A percentile compares a stretch with the other conserved stretches of the same genome.
phyloP scores from a whole-genome alignment of 345 rosid genomes.

The Ceriops zippeliana region DNA sequence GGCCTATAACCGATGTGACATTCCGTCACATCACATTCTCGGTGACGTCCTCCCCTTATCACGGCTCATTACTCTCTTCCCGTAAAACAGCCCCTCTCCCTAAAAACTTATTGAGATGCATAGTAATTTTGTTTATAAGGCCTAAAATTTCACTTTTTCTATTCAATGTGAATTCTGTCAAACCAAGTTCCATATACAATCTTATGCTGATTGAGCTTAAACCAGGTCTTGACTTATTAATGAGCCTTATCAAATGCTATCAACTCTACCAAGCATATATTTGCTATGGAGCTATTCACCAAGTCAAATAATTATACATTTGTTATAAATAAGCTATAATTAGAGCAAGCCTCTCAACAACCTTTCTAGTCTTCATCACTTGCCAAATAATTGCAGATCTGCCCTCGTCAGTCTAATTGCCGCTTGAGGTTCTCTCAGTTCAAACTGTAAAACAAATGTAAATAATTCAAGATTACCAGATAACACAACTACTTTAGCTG shows the following conservation, averaged over 20 bases:
- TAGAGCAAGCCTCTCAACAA: conserved; percentile 12
- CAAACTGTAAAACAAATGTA: conserved; percentile 18
- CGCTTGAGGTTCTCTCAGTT: conserved; percentile 2
- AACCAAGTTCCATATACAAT: background rate
- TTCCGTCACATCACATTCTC: too few relatives aligned
- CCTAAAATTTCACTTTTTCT: too few relatives aligned
- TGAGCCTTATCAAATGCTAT: background rate
- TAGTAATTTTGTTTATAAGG: too few relatives aligned
- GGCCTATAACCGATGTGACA: too few relatives aligned
- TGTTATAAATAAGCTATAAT: conserved; percentile 5
- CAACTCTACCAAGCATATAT: background rate
- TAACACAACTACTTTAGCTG: background rate
- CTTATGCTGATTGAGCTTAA: conserved; percentile 9
- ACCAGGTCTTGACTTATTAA: background rate
- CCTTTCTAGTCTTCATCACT: conserved; percentile 11
- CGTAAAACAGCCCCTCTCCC: too few relatives aligned
- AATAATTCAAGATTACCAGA: background rate
- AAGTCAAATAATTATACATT: conserved; percentile 16
- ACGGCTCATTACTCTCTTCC: too few relatives aligned
- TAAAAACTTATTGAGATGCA: too few relatives aligned
- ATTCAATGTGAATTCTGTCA: too few relatives aligned
- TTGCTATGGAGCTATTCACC: conserved; percentile 3
- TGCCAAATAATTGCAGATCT: conserved; percentile 22
- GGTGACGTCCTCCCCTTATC: too few relatives aligned
- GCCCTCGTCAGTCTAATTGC: conserved; percentile 2